Evolutionary conservation across 495 filamentous ascomycete genomes (phyloP).

Genomic region (Hypoxylon cercidicola): DNA sequence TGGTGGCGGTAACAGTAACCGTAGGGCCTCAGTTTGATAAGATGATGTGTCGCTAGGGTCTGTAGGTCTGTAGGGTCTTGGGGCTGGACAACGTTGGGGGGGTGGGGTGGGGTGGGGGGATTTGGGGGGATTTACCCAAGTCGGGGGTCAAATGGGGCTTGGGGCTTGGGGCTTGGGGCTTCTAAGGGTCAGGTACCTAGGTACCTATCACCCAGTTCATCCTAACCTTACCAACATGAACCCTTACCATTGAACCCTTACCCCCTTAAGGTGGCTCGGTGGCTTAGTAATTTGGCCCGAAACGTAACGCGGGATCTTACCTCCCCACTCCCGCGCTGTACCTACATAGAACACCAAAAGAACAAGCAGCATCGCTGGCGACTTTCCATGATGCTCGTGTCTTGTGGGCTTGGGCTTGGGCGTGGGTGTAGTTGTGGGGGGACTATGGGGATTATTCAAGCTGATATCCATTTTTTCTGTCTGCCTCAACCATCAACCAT

Average conservation of each 20-base stretch:
- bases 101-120: too few relatives aligned
- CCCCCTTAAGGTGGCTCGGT: too few relatives aligned
- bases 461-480: conserved; percentile 3
- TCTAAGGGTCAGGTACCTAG: conserved; percentile 19
- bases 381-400: conserved; percentile 19
- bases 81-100: too few relatives aligned
- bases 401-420: not conserved
- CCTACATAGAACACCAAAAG: conserved; percentile 28
- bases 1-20: not conserved
- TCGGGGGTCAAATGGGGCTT: too few relatives aligned
- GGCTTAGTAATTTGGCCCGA: not conserved
- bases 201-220: too few relatives aligned
- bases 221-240: too few relatives aligned
- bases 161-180: too few relatives aligned
- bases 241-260: too few relatives aligned
- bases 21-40: not conserved
- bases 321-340: conserved; percentile 5
- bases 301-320: not conserved
- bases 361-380: not conserved
- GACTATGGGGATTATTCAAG: conserved; percentile 4
- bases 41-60: too few relatives aligned
- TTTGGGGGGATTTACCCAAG: too few relatives aligned
- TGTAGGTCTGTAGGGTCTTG: too few relatives aligned
- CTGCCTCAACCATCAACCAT: not conserved
- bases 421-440: not conserved